Conservation (phyloP, 257 asterid species). For the Lycium ferocissimum region DNA sequence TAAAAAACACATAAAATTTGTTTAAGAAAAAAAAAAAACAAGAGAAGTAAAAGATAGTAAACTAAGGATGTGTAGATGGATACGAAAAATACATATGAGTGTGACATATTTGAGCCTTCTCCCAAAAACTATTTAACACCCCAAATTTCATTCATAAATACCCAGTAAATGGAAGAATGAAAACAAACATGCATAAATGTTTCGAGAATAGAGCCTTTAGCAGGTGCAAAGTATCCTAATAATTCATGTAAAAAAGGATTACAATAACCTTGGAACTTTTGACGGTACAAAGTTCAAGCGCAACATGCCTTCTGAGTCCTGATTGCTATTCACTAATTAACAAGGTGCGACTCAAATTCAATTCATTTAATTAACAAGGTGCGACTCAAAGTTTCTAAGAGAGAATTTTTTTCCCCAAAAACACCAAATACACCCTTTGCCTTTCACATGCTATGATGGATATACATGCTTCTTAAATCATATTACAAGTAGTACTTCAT, state of each 20-base stretch:
- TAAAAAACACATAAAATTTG: too few relatives aligned
- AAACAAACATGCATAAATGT: not conserved
- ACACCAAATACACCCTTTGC: not conserved
- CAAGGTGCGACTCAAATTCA: constrained; percentile 43
- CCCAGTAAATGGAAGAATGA: not conserved
- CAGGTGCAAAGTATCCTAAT: not conserved
- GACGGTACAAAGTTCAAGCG: constrained; percentile 78
- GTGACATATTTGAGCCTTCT: too few relatives aligned
- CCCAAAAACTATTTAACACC: too few relatives aligned
- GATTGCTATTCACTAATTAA: constrained; percentile 43
- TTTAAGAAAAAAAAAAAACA: too few relatives aligned
- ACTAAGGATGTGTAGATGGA: too few relatives aligned
- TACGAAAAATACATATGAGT: too few relatives aligned
- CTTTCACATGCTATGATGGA: not conserved
- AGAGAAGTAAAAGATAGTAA: too few relatives aligned
- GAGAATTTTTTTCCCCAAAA: not conserved
- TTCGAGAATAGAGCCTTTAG: not conserved
- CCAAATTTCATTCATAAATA: too few relatives aligned
- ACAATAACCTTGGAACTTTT: constrained; percentile 72
- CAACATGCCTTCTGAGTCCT: constrained; percentile 23
- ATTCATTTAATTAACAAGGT: constrained; percentile 25
- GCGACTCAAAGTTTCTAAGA: too few relatives aligned
- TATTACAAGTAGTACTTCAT: not conserved
- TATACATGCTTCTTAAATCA: not conserved
- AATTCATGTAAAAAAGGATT: constrained; percentile 38